Evolutionary conservation across 2,329 filamentous ascomycete species (phyloP).

Genomic region (Seiridium cupressi): DNA sequence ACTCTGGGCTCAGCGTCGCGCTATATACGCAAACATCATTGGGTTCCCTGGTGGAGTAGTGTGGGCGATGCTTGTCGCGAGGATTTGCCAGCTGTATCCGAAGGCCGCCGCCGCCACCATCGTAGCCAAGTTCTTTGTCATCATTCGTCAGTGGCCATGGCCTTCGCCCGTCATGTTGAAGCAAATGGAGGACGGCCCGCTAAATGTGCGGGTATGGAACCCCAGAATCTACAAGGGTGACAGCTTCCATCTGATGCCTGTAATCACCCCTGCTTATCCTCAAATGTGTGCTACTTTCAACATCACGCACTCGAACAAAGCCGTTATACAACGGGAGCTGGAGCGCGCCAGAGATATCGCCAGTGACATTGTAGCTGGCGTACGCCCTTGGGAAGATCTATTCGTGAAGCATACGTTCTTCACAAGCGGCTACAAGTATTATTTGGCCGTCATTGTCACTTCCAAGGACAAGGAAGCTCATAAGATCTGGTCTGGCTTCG

Average conservation of each 20-base stretch:
- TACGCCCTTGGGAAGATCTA: constrained; percentile 79
- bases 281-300: constrained; percentile 98
- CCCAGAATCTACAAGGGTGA: constrained; percentile 82
- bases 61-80: constrained; percentile 96
- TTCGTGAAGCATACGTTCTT: constrained; percentile 94
- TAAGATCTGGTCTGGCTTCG: constrained; percentile 83
- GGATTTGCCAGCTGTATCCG: constrained; percentile 94
- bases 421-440: constrained; percentile 90
- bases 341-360: constrained; percentile 74
- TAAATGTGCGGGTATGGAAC: constrained; percentile 91
- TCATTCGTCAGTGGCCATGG: constrained; percentile 91
- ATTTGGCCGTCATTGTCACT: constrained; percentile 81
- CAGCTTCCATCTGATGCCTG: constrained; percentile 88
- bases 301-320: constrained; percentile 81
- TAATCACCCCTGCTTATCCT: constrained; percentile 96
- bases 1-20: constrained; percentile 89
- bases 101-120: constrained; percentile 86
- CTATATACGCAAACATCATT: constrained; percentile 93
- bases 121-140: constrained; percentile 89
- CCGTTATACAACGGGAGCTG: constrained; percentile 80
- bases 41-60: constrained; percentile 96
- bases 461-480: constrained; percentile 82
- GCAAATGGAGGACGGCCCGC: constrained; percentile 75
- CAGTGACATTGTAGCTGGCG: constrained; percentile 74
- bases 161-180: constrained; percentile 91